Percentiles rank a stretch among this genome's conserved stretches.
These are phyloP conservation scores for Lomentospora prolificans DNA, from an alignment of 2,329 filamentous ascomycete species.

Conservation along the genomic window DNA sequence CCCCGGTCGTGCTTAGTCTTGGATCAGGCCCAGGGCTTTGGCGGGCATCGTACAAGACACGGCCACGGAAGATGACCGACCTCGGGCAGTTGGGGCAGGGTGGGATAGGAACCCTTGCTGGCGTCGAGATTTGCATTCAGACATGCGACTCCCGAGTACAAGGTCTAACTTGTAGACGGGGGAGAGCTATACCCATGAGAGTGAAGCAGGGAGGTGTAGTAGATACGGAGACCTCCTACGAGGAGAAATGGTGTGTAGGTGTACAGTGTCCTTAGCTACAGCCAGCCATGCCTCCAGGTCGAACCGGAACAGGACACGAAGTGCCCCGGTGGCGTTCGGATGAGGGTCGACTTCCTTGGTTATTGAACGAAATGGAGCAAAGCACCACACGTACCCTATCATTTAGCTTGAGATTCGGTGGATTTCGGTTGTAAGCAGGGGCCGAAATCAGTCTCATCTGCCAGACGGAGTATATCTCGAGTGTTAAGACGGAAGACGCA, in stretches of 20 bases:
- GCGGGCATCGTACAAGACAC: not conserved
- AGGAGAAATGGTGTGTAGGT: not conserved
- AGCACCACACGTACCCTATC: too few relatives aligned
- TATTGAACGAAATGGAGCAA: not conserved
- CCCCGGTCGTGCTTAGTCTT: not conserved
- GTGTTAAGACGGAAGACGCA: not conserved
- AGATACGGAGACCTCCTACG: not conserved
- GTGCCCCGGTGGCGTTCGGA: constrained; percentile 1
- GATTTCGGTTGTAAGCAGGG: not conserved
- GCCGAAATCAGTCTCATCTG: not conserved
- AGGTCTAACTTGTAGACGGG: not conserved
- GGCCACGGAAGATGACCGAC: not conserved
- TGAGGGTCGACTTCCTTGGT: not conserved
- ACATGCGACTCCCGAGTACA: not conserved
- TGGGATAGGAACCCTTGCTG: not conserved
- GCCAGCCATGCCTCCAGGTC: not conserved
- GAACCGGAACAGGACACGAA: not conserved
- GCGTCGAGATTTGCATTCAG: not conserved
- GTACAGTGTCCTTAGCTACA: not conserved
- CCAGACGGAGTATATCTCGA: not conserved
- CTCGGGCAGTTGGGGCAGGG: not conserved
- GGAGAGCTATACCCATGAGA: not conserved
- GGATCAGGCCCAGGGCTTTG: not conserved
- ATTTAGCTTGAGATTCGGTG: too few relatives aligned
- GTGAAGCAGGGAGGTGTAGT: not conserved